These are phyloP conservation scores for Paecilomyces niveus DNA, from an alignment of 2,329 filamentous ascomycete genomes.

Conservation along the genomic window DNA sequence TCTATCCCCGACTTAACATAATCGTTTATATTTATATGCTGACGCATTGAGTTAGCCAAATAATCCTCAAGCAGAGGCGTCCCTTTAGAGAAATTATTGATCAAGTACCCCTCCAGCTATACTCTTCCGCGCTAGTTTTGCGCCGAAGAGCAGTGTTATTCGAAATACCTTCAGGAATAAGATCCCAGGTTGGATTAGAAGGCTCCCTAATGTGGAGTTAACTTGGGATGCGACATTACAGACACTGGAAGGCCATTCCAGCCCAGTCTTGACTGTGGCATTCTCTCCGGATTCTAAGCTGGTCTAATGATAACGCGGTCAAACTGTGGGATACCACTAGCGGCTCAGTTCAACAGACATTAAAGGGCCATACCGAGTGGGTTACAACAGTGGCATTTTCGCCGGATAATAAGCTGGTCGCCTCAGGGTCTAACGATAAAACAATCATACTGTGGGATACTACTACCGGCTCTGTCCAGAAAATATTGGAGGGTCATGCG, in stretches of 20 bases:
- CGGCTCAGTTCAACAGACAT: conserved; percentile 4
- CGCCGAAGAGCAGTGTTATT: neutral
- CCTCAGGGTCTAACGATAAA: conserved; percentile 16
- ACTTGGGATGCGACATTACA: neutral
- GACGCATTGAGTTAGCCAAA: neutral
- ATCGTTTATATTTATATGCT: neutral
- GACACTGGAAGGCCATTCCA: conserved; percentile 14
- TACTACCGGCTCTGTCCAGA: neutral
- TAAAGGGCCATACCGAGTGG: conserved; percentile 13
- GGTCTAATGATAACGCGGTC: conserved; percentile 16
- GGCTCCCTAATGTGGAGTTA: neutral
- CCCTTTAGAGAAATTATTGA: neutral
- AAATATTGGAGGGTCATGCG: neutral
- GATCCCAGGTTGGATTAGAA: neutral
- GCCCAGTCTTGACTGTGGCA: conserved; percentile 10
- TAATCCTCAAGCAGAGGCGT: neutral
- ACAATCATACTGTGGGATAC: conserved; percentile 19
- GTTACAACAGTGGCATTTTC: conserved; percentile 19
- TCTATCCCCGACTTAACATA: neutral
- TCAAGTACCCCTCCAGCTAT: neutral
- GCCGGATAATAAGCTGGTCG: conserved; percentile 14
- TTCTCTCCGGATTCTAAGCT: conserved; percentile 19
- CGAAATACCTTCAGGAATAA: neutral
- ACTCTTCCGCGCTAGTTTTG: neutral
- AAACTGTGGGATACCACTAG: conserved; percentile 13